Base-by-base conservation (phyloP, 2,329 filamentous ascomycete species). In the Penicillium hesseltinei region DNA sequence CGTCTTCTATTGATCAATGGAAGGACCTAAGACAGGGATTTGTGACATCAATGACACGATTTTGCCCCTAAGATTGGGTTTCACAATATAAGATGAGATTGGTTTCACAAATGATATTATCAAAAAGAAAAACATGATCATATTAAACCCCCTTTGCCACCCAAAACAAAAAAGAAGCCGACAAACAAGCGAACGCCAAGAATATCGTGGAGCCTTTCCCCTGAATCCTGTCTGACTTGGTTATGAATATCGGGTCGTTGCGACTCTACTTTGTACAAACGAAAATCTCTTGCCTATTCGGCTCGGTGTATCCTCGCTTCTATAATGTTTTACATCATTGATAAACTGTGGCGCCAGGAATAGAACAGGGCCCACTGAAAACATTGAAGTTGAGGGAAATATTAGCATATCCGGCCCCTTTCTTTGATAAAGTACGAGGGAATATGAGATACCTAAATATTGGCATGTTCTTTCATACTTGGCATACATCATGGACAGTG, bases 261-360 rank as follows among this genome's bases (percentile, higher is more conserved):
- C 43, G 25, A 54, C 43, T 46, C n/a, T 31, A 44, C 25, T 29
- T 29, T 3, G 25, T n/a, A 31, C 17, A 36, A 42, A 45, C 27
- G 40, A 53, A 27, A 47, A 56, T 57, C 43, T 43, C 43, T 42
- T 53, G 31, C 54, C 49, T 46, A 23, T 53, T 57, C 23, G 13
- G 21, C 21, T 50, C 33, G 42, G 11, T 21, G 23, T 23, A 25
- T 21, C 52, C 45, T 55, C 38, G 21, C 52, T 55, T 55, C 45
- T 6, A 31, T 31, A 2, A 19, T 9, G 2, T 29, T 29, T 15
- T n/a, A 15, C 27, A 29, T 13, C 21, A 31, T 29, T 27, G 15
- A 21, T 13, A 47, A 31, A 42, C 33, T 54, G n/a, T n/a, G 43
- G 27, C 23, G 17, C 23, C n/a, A 35, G 31, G 50, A 55, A 55